Conservation (phyloP, 2,329 filamentous ascomycete species). For the Calonectria honghensis region DNA sequence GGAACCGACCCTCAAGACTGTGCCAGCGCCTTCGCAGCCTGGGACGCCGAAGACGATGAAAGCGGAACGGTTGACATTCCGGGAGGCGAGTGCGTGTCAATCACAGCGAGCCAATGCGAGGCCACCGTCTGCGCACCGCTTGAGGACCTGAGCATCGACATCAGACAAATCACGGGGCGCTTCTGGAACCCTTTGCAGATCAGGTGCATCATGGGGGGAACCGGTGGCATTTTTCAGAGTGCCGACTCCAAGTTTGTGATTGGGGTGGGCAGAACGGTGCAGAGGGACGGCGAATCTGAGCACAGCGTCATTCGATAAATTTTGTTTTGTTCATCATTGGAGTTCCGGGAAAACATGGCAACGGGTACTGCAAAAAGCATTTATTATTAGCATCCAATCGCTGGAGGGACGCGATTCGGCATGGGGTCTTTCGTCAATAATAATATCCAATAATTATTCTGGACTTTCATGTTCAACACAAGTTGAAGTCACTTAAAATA, state of each 20-base stretch:
- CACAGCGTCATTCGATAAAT: neutral
- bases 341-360: neutral
- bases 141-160: conserved; percentile 14
- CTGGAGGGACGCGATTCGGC: neutral
- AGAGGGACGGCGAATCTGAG: neutral
- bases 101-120: conserved; percentile 33
- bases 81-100: conserved; percentile 42
- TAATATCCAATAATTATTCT: neutral
- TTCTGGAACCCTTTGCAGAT: conserved; percentile 52
- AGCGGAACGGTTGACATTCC: conserved; percentile 35
- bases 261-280: conserved; percentile 37
- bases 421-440: neutral
- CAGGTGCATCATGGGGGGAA: conserved; percentile 49
- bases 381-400: neutral
- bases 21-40: conserved; percentile 45
- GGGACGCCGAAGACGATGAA: conserved; percentile 35
- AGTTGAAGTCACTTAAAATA: conserved; percentile 24
- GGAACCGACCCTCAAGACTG: conserved; percentile 48
- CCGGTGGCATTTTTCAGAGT: conserved; percentile 50
- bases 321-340: neutral
- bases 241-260: conserved; percentile 43
- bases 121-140: conserved; percentile 47
- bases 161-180: conserved; percentile 41
- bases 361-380: too few species aligned
- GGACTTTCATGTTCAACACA: neutral